Percentiles rank a stretch among this genome's conserved stretches.
Conservation (phyloP, 2,329 filamentous ascomycete species). For the Claviceps pusilla region DNA sequence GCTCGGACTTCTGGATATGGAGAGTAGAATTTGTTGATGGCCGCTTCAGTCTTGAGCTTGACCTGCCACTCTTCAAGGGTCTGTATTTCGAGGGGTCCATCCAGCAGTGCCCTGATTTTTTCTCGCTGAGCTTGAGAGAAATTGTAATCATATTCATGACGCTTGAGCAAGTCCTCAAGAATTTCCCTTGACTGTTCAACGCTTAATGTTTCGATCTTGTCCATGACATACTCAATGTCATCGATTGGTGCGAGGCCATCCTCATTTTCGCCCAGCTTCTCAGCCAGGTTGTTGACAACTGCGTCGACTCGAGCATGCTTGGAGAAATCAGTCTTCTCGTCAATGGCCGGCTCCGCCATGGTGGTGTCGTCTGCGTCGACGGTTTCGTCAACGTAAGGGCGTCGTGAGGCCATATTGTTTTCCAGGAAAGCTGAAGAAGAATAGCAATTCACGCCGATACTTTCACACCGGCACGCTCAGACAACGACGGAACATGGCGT, state of each 20-base stretch:
- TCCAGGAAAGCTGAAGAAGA: background rate
- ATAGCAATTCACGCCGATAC: too few relatives aligned
- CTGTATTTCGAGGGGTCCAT: constrained; percentile 9
- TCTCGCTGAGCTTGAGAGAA: constrained; percentile 8
- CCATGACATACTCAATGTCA: constrained; percentile 13
- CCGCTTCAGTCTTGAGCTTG: constrained; percentile 8
- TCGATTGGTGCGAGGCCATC: constrained; percentile 11
- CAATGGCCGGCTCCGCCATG: background rate
- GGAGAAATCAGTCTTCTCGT: background rate
- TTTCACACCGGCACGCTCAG: too few relatives aligned
- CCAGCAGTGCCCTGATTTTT: constrained; percentile 9
- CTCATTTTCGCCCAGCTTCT: constrained; percentile 8
- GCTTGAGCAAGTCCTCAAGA: constrained; percentile 8
- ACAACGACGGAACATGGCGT: too few relatives aligned
- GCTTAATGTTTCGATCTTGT: constrained; percentile 10
- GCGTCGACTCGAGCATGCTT: constrained; percentile 1
- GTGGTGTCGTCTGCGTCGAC: background rate
- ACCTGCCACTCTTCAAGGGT: constrained; percentile 7
- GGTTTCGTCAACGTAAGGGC: background rate
- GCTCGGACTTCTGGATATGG: constrained; percentile 16
- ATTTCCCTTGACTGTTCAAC: constrained; percentile 11
- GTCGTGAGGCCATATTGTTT: background rate
- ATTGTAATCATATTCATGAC: constrained; percentile 14
- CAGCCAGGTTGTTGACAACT: constrained; percentile 3
- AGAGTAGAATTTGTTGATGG: constrained; percentile 10